Evolutionary conservation across 2,329 filamentous ascomycete genomes (phyloP), one percentile per base, ranked within the genome.

Genomic region (Mariannaea elegans): DNA sequence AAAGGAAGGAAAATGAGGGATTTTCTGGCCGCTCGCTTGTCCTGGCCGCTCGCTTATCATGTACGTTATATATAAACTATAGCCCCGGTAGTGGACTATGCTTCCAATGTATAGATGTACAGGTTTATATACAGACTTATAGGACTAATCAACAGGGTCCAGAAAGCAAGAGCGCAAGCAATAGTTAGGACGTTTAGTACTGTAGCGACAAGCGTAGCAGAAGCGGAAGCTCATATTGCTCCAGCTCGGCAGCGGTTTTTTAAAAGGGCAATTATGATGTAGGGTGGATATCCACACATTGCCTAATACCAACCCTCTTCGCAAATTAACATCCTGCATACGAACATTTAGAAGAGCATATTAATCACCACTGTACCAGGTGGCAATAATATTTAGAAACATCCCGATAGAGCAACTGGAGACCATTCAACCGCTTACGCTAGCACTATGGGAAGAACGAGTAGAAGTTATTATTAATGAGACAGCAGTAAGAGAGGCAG

Each of bases 71-170:
- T n/a, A n/a, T n/a, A n/a, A n/a, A 68, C 49, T 9, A 66, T 71
- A 9, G 58, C 59, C 18, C 65, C 59, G 29, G 62, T 65, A 34
- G 62, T 70, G 44, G 68, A 71, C 50, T 71, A 68, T 49, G 65
- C 67, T 32, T 71, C 65, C 14, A 69, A 64, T 38, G 58, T 65
- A 12, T 66, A 44, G 64, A 68, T 60, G 64, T 63, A 69, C 49
- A 45, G 23, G 47, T 68, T 66, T 27, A 42, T 62, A 12, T 13
- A 36, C 12, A n/a, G 32, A 36, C 10, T 36, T 36, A n/a, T 14
- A 36, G 14, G 32, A 14, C 12, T 14, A 27, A 27, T 36, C 32
- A 36, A 36, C 7, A 36, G 24, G 24, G 24, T 27, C 9, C 24
- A 27, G 24, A 27, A 6, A 27, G 24, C 9, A 27, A 9, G 9